Evolutionary conservation across 192 early-diverging fungal species (phyloP).

Genomic region (Coemansia sp.): DNA sequence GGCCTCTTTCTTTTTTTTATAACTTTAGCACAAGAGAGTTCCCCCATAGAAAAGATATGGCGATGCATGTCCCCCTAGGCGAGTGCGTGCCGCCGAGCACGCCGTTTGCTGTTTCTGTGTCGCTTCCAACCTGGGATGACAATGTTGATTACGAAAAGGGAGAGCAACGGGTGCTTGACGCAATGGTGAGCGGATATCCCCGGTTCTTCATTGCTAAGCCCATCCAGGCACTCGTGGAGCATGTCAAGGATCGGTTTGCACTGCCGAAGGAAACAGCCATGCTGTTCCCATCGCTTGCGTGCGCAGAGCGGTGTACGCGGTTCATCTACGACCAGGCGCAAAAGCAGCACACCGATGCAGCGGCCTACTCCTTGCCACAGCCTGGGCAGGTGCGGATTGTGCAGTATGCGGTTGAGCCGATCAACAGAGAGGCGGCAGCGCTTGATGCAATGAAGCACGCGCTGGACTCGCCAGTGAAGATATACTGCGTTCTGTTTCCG

Average conservation of each 20-base stretch:
- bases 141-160: conserved; percentile 93
- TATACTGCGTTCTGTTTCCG: conserved; percentile 77
- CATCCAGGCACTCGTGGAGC: conserved; percentile 47
- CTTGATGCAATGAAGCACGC: conserved; percentile 47
- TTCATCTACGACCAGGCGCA: conserved; percentile 51
- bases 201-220: conserved; percentile 81
- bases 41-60: conserved; percentile 6
- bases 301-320: conserved; percentile 57
- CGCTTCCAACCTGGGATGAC: conserved; percentile 85
- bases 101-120: conserved; percentile 85
- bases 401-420: conserved; percentile 33
- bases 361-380: conserved; percentile 14
- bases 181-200: conserved; percentile 86
- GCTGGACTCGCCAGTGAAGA: conserved; percentile 54
- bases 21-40: too few relatives aligned
- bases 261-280: conserved; percentile 66
- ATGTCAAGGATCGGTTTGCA: conserved; percentile 62
- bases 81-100: conserved; percentile 73
- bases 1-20: too few relatives aligned
- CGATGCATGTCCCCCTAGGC: conserved; percentile 57
- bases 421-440: conserved; percentile 42
- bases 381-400: conserved; percentile 47
- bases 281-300: conserved; percentile 70
- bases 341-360: conserved; percentile 18
- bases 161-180: conserved; percentile 64